These are phyloP conservation scores for Pyrus betulifolia DNA, from an alignment of 306 rosid genomes.

Conservation along the genomic window DNA sequence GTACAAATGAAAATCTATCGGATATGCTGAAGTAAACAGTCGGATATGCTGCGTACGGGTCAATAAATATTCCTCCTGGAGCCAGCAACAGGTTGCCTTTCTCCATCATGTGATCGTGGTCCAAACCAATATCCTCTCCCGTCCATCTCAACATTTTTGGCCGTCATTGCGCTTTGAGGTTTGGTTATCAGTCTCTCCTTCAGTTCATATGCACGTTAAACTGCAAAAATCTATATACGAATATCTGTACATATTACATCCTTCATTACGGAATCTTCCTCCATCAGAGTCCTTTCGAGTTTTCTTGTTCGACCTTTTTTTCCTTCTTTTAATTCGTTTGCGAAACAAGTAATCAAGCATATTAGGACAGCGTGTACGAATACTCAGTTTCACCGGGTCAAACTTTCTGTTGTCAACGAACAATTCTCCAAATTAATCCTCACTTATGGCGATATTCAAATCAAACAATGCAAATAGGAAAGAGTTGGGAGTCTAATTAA, in stretches of 20 bases:
- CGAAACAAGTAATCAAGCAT: neutral
- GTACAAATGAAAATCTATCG: neutral
- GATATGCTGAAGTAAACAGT: slow-evolving; percentile 1
- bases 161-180: neutral
- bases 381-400: neutral
- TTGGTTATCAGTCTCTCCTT: neutral
- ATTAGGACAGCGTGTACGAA: neutral
- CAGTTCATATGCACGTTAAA: neutral
- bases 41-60: slow-evolving; percentile 17
- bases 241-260: no score
- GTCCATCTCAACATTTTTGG: neutral
- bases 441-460: neutral
- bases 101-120: slow-evolving; percentile 19
- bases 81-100: slow-evolving; percentile 3
- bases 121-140: slow-evolving; percentile 11
- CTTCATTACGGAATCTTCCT: neutral
- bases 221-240: no score
- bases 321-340: neutral
- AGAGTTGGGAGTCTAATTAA: neutral
- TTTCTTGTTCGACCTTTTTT: neutral
- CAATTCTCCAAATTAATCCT: no score
- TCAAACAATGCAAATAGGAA: neutral
- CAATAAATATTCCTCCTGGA: slow-evolving; percentile 1
- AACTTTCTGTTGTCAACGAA: no score
- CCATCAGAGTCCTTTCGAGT: neutral